Percentiles rank a stretch among this genome's conserved stretches.
Evolutionary conservation across 78 protist genomes (phyloP).

Genomic region (Dictyostelium intermedium): DNA sequence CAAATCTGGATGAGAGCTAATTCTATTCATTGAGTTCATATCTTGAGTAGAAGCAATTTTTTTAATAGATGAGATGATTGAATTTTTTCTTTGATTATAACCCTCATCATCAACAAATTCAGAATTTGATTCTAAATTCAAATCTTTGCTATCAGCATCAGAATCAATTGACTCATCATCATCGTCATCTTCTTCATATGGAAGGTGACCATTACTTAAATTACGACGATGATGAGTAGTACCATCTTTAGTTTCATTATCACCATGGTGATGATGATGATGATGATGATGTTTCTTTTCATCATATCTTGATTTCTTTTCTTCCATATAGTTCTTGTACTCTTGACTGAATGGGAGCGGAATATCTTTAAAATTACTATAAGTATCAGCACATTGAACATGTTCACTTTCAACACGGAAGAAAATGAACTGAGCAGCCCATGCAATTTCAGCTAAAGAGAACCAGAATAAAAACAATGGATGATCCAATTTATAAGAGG

Average conservation of each 20-base stretch:
- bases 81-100: background rate
- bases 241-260: background rate
- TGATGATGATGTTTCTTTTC: background rate
- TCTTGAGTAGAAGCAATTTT: background rate
- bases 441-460: slow-evolving; percentile 35
- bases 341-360: slow-evolving; percentile 68
- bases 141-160: background rate
- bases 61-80: background rate
- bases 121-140: background rate
- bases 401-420: slow-evolving; percentile 68
- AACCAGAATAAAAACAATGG: slow-evolving; percentile 51
- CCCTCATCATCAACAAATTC: background rate
- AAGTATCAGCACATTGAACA: slow-evolving; percentile 40
- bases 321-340: background rate
- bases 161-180: background rate
- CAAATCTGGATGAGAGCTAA: background rate
- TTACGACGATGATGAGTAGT: background rate
- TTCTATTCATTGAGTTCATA: background rate
- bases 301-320: background rate
- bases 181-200: background rate
- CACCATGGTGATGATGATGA: background rate
- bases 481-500: slow-evolving; percentile 16
- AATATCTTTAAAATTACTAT: background rate
- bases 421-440: slow-evolving; percentile 69
- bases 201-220: background rate